Evolutionary conservation across 345 rosid genomes (phyloP).

Genomic region (Eucalyptus tenuipes): DNA sequence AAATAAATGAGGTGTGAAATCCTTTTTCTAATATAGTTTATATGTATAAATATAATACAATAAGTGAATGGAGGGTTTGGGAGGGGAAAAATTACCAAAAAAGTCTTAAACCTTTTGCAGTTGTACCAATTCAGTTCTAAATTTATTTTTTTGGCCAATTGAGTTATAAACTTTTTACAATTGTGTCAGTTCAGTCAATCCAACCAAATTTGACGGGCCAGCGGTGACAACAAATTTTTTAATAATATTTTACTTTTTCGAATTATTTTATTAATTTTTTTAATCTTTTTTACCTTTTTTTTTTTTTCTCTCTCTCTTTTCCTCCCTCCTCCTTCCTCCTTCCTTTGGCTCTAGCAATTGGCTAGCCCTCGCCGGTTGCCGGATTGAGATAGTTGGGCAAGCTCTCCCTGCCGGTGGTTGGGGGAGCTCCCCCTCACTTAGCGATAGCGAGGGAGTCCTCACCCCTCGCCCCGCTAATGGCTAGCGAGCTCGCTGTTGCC

Average conservation of each 20-base stretch:
- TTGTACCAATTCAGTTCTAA: fast-evolving
- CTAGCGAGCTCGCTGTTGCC: too few species aligned
- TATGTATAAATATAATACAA: neutral
- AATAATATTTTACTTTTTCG: too few species aligned
- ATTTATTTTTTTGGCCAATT: too few species aligned
- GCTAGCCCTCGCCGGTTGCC: fast-evolving
- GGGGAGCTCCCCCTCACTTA: too few species aligned
- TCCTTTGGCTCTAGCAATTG: fast-evolving
- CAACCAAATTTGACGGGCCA: fast-evolving
- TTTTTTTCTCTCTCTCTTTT: too few species aligned
- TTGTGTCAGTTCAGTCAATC: fast-evolving
- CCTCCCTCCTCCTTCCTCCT: too few species aligned
- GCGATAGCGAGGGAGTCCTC: fast-evolving
- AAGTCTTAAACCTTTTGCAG: fast-evolving
- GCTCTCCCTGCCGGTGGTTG: fast-evolving
- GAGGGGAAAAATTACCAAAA: too few species aligned
- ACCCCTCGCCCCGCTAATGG: too few species aligned
- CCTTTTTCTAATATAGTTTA: neutral
- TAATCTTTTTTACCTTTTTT: fast-evolving
- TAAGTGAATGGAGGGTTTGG: neutral
- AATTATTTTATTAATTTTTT: too few species aligned
- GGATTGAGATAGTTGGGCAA: fast-evolving
- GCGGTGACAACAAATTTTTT: fast-evolving
- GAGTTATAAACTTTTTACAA: fast-evolving
- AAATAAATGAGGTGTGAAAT: neutral